phyloP scores from a whole-genome alignment of 2,329 filamentous ascomycete genomes.

The Berkeleyomyces rouxiae region DNA sequence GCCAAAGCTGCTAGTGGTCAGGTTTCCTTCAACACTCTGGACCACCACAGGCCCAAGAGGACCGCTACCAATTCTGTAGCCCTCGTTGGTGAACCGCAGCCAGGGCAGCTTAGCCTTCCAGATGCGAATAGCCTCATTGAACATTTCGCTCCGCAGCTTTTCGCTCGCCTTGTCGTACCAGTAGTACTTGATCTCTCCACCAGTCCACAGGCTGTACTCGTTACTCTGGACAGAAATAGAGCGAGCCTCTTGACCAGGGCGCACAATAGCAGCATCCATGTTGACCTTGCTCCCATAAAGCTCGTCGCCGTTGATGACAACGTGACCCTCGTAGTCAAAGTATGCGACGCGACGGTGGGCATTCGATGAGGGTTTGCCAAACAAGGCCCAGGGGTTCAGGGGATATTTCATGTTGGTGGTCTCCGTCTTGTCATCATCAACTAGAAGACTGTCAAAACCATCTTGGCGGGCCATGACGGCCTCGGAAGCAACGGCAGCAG shows the following conservation, averaged over 20 bases:
- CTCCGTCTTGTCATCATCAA: too few relatives aligned
- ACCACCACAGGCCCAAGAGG: not conserved
- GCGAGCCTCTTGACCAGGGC: not conserved
- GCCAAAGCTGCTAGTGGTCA: slow-evolving; percentile 6
- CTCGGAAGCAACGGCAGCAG: too few relatives aligned
- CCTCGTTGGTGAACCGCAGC: not conserved
- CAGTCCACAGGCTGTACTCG: not conserved
- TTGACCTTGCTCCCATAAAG: slow-evolving; percentile 7
- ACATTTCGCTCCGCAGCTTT: not conserved
- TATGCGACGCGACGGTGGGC: slow-evolving; percentile 2
- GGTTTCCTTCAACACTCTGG: not conserved
- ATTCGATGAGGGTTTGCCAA: too few relatives aligned
- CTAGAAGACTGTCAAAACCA: too few relatives aligned
- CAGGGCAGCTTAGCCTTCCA: slow-evolving; percentile 2
- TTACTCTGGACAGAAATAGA: not conserved
- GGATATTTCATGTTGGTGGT: too few relatives aligned
- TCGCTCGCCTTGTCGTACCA: not conserved
- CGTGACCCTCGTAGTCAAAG: not conserved
- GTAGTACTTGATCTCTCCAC: not conserved
- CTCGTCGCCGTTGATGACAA: slow-evolving; percentile 10
- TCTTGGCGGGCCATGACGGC: too few relatives aligned
- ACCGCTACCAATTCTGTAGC: not conserved
- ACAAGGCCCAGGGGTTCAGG: too few relatives aligned
- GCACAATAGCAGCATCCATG: too few relatives aligned
- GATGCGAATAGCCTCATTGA: not conserved